A percentile compares a stretch with the other conserved stretches of the same genome.
Evolutionary conservation across 2,329 filamentous ascomycete genomes (phyloP).

Genomic region (Cryphonectria naterciae): DNA sequence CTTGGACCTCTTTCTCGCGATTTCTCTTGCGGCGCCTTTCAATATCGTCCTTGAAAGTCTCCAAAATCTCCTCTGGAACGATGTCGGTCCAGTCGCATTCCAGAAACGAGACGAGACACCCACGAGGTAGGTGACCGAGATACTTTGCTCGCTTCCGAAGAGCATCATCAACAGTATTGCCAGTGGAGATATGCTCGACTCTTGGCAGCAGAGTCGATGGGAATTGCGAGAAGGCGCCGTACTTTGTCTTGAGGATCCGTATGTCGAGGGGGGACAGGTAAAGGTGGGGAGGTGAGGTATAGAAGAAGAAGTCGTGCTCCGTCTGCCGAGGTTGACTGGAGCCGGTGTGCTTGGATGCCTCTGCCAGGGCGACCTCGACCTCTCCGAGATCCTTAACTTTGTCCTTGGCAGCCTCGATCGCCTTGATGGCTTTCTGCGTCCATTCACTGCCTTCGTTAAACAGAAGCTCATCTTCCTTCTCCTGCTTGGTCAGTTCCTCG

Average conservation of each 20-base stretch:
- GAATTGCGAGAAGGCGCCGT: conserved; percentile 80
- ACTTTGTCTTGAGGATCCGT: conserved; percentile 86
- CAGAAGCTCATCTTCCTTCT: conserved; percentile 85
- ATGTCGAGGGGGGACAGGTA: conserved; percentile 92
- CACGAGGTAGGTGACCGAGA: conserved; percentile 80
- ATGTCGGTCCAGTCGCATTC: conserved; percentile 97
- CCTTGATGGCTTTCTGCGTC: conserved; percentile 80
- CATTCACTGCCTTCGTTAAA: conserved; percentile 94
- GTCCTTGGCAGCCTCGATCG: conserved; percentile 76
- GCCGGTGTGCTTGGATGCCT: conserved; percentile 31
- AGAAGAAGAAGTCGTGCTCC: conserved; percentile 76
- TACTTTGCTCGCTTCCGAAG: conserved; percentile 85
- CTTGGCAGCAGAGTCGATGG: conserved; percentile 84
- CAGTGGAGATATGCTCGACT: conserved; percentile 86
- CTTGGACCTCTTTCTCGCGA: conserved; percentile 79
- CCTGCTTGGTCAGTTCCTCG: conserved; percentile 72
- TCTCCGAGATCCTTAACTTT: conserved; percentile 59
- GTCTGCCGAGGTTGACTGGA: conserved; percentile 34
- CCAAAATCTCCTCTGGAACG: conserved; percentile 74
- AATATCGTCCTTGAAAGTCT: conserved; percentile 75
- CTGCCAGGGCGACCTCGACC: conserved; percentile 34
- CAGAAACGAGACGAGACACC: conserved; percentile 88
- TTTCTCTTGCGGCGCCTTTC: conserved; percentile 77
- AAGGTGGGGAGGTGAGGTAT: conserved; percentile 83
- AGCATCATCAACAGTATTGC: conserved; percentile 84